phyloP scores from a whole-genome alignment of 2,329 filamentous ascomycete genomes.

The Trichoderma sp. region DNA sequence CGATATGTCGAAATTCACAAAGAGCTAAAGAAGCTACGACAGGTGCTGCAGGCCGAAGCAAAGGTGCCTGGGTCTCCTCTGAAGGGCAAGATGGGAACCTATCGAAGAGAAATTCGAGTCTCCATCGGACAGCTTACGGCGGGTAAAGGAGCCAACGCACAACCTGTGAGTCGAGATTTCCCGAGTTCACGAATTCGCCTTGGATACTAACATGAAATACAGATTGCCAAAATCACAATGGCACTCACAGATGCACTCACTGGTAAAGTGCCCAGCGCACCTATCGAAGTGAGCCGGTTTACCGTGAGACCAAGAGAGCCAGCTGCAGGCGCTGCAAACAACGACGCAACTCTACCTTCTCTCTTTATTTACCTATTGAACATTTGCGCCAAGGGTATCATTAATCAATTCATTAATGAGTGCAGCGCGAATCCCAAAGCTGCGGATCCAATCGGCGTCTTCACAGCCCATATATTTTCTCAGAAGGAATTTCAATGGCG shows the following conservation, averaged over 20 bases:
- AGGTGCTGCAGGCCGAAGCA: slow-evolving; percentile 54
- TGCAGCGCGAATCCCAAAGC: slow-evolving; percentile 60
- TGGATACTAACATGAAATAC: slow-evolving; percentile 21
- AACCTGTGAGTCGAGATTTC: slow-evolving; percentile 34
- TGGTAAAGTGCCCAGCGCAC: slow-evolving; percentile 49
- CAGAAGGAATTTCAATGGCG: slow-evolving; percentile 64
- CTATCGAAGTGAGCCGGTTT: slow-evolving; percentile 55
- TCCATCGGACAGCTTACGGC: slow-evolving; percentile 70
- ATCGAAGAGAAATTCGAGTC: slow-evolving; percentile 68
- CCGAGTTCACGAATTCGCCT: no score
- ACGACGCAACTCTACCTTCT: slow-evolving; percentile 56
- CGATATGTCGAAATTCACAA: slow-evolving; percentile 60
- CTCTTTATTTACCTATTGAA: slow-evolving; percentile 74
- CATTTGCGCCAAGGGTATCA: slow-evolving; percentile 69
- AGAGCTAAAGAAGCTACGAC: slow-evolving; percentile 66
- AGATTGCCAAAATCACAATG: slow-evolving; percentile 38
- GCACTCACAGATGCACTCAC: slow-evolving; percentile 53
- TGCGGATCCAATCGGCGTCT: slow-evolving; percentile 76
- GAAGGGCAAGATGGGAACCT: slow-evolving; percentile 66
- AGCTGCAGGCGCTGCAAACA: slow-evolving; percentile 48
- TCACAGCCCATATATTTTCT: slow-evolving; percentile 73
- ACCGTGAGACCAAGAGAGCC: slow-evolving; percentile 46
- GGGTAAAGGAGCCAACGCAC: slow-evolving; percentile 58
- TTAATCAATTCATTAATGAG: slow-evolving; percentile 68
- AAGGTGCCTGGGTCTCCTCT: slow-evolving; percentile 47